Conservation (phyloP, 495 filamentous ascomycete species). For the Lasiosphaeris hirsuta region DNA sequence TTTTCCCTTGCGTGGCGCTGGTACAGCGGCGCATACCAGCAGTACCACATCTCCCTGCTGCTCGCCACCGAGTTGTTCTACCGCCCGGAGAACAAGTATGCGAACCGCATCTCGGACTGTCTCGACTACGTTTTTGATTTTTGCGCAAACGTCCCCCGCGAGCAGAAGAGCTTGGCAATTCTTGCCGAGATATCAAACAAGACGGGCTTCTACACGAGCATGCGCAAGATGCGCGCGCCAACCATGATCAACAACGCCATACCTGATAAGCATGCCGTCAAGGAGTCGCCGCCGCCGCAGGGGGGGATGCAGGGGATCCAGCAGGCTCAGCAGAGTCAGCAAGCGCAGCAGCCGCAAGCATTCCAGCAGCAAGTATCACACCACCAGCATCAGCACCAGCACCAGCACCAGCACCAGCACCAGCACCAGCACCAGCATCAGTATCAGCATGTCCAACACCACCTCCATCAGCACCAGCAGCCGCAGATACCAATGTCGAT, state of each 20-base stretch:
- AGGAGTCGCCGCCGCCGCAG: conserved; percentile 29
- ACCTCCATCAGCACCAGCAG: conserved; percentile 1
- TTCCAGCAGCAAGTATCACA: conserved; percentile 12
- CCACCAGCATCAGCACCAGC: neutral
- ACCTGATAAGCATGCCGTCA: conserved; percentile 37
- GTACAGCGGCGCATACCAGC: conserved; percentile 55
- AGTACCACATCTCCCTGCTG: conserved; percentile 53
- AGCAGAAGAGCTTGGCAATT: conserved; percentile 38
- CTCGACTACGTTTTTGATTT: conserved; percentile 68
- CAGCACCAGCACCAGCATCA: neutral
- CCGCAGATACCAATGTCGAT: too few species aligned
- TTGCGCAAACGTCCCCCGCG: conserved; percentile 43
- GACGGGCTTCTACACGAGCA: conserved; percentile 38
- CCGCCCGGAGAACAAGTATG: conserved; percentile 52
- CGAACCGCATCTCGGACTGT: conserved; percentile 63
- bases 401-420: neutral
- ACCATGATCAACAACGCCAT: conserved; percentile 34
- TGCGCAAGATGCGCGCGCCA: conserved; percentile 47
- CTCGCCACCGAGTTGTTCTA: conserved; percentile 54
- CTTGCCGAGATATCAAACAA: conserved; percentile 40
- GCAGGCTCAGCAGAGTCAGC: neutral
- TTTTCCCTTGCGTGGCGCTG: conserved; percentile 52
- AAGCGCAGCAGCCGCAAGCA: neutral
- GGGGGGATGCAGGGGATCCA: neutral
- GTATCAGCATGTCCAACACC: neutral